Evolutionary conservation across 805 yeast genomes (phyloP), one percentile per base, ranked within the genome.

Genomic region (Candida pini): DNA sequence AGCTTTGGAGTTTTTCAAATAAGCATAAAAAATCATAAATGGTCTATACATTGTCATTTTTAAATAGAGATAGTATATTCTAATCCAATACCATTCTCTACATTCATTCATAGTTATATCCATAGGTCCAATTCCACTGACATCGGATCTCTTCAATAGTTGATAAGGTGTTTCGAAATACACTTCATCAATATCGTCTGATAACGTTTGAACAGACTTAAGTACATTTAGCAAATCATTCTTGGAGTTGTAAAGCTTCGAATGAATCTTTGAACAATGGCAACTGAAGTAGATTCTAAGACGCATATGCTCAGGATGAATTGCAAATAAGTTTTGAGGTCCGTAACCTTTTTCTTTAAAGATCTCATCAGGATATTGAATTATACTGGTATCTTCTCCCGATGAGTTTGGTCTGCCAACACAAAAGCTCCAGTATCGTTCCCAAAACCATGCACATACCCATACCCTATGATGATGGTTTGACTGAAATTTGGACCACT

Each of bases 71-170:
- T 51, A 51, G 33, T 51, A 50, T 6, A 45, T 44, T 18, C 54
- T 26, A 12, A 51, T 51, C 56, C 56, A 51, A 26, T 50, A 51
- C 53, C 53, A 50, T 26, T 51, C 56, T 23, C 43, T 28, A 17
- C 27, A 17, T 5, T 25, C 12, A 18, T 37, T 40, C 2, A 31
- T 31, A 31, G 31, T 31, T 7, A 24, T 4, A 12, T 25, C 25
- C 5, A 17, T 18, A n/a, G n/a, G n/a, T 21, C 18, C 32, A 13
- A 18, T 28, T 16, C 18, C 28, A 9, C 26, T 29, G 10, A 44
- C 33, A 18, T 35, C 34, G 6, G 40, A 21, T 14, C 24, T 31
- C 13, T 17, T 25, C 12, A 48, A 27, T 5, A 24, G n/a, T 5
- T 33, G 33, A 20, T 49, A 51, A 24, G 28, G 19, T 3, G 43